Evolutionary conservation across 2,329 filamentous ascomycete genomes (phyloP).

Genomic region (Diaporthe destruens): DNA sequence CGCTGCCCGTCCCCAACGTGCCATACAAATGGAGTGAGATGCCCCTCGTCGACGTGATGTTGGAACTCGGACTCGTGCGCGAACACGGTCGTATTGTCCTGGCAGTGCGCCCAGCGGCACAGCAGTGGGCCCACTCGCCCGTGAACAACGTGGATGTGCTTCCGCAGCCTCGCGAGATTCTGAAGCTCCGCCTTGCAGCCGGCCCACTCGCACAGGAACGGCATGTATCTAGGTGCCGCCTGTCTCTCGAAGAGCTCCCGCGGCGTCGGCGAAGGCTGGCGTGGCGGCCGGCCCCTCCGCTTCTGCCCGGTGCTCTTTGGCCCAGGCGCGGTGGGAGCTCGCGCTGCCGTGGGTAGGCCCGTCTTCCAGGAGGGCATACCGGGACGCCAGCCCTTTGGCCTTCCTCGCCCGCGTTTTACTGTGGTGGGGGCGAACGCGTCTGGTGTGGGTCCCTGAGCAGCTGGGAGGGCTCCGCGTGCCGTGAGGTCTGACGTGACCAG

Average conservation of each 20-base stretch:
- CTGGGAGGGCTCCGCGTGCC: background rate
- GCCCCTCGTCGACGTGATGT: constrained; percentile 66
- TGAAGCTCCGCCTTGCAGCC: constrained; percentile 71
- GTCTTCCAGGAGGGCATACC: constrained; percentile 41
- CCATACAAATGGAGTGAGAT: constrained; percentile 68
- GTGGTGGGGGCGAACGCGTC: background rate
- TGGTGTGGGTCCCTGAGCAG: background rate
- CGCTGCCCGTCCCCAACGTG: constrained; percentile 70
- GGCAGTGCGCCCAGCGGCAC: constrained; percentile 59
- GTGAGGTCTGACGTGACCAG: constrained; percentile 3
- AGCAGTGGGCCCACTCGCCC: constrained; percentile 45
- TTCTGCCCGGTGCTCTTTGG: constrained; percentile 33
- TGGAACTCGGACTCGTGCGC: constrained; percentile 52
- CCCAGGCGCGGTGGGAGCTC: background rate
- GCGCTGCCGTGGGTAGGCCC: constrained; percentile 1
- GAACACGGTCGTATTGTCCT: constrained; percentile 41
- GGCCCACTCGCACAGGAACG: constrained; percentile 71
- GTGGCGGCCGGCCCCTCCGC: constrained; percentile 48
- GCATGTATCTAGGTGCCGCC: constrained; percentile 55
- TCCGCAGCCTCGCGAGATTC: constrained; percentile 70
- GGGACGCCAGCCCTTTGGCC: constrained; percentile 42
- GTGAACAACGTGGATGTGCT: constrained; percentile 67
- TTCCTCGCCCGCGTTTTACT: constrained; percentile 37
- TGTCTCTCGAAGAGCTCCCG: constrained; percentile 46
- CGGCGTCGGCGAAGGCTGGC: constrained; percentile 41